A percentile compares a stretch with the other conserved stretches of the same genome.
Conservation (phyloP, 305 asterid genomes). For the Petunia hybrid region DNA sequence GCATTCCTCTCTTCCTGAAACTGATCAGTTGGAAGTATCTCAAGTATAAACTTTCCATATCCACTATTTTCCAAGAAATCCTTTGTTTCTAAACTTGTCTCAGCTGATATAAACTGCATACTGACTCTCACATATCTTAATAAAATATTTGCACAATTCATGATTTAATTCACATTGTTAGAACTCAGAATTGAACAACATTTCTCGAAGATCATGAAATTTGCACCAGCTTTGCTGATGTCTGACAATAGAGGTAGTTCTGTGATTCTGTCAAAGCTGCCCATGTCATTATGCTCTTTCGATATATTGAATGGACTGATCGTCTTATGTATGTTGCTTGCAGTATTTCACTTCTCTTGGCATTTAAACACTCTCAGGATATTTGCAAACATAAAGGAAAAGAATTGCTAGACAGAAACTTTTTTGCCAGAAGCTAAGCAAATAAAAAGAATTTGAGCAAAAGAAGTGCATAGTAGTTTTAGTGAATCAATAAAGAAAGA, state of each 20-base stretch:
- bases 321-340: background rate
- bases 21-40: background rate
- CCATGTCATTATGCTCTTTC: conserved; percentile 1
- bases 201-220: background rate
- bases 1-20: conserved; percentile 5
- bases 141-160: conserved; percentile 1
- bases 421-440: background rate
- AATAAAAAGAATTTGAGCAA: conserved; percentile 6
- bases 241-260: background rate
- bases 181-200: background rate
- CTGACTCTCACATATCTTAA: background rate
- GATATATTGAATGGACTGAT: background rate
- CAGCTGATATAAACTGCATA: background rate
- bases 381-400: conserved; percentile 18
- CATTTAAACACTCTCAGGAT: conserved; percentile 3
- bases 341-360: conserved; percentile 15
- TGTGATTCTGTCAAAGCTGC: background rate
- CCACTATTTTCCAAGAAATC: conserved; percentile 20
- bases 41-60: background rate
- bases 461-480: conserved; percentile 2
- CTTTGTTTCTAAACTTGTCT: background rate
- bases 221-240: conserved; percentile 5
- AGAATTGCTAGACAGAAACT: background rate
- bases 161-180: background rate
- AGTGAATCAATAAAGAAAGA: background rate